Percentiles rank a stretch among this genome's conserved stretches.
These are phyloP conservation scores for Eucalyptus sp. DNA, from an alignment of 345 rosid genomes.

Conservation along the genomic window DNA sequence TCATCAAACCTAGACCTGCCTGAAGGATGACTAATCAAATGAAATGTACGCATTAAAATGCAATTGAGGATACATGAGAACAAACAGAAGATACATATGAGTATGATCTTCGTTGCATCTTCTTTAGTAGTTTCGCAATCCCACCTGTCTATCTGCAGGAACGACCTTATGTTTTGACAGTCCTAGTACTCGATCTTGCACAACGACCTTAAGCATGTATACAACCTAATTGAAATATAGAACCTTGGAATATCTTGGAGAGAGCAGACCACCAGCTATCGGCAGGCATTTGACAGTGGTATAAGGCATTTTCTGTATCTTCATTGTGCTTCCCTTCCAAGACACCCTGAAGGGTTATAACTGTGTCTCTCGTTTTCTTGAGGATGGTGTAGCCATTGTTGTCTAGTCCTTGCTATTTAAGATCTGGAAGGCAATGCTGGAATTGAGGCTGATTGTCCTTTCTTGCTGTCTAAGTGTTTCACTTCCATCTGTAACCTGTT, in stretches of 20 bases:
- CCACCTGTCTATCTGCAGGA: not conserved
- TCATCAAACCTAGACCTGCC: slow-evolving; percentile 67
- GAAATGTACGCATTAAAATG: not conserved
- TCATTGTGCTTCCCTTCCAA: slow-evolving; percentile 69
- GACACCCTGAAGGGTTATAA: slow-evolving; percentile 52
- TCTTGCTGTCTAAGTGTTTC: not conserved
- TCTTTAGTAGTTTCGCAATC: not conserved
- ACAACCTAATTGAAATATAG: not conserved
- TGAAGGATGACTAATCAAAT: not conserved
- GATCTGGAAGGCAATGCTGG: slow-evolving; percentile 49
- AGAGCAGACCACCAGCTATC: slow-evolving; percentile 89
- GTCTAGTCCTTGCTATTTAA: slow-evolving; percentile 44
- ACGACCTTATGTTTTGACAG: not conserved
- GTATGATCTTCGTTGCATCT: not conserved
- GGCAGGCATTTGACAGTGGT: slow-evolving; percentile 29
- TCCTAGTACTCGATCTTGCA: not conserved
- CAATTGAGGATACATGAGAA: not conserved
- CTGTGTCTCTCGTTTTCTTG: slow-evolving; percentile 63
- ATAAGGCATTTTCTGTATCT: slow-evolving; percentile 37
- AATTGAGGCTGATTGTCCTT: slow-evolving; percentile 43
- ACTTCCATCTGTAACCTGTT: not conserved
- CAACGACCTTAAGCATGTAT: not conserved
- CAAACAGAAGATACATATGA: not conserved
- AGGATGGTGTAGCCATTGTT: slow-evolving; percentile 40
- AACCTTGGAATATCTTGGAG: slow-evolving; percentile 81